These are phyloP conservation scores for Plasmodium gaboni DNA, from an alignment of 169 alveolate species.

Conservation along the genomic window DNA sequence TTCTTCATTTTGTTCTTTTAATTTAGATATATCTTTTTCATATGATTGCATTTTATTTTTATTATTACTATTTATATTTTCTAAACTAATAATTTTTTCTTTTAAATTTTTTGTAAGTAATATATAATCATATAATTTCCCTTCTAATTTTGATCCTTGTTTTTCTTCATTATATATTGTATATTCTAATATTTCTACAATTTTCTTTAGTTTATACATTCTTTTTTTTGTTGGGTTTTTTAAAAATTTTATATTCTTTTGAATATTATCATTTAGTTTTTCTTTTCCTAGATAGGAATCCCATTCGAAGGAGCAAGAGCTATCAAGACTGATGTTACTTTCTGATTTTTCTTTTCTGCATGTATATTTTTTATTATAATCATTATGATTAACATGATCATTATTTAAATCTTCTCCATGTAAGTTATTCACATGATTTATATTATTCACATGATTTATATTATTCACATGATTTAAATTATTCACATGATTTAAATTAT, in stretches of 20 bases:
- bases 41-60: slow-evolving; percentile 49
- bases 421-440: too few relatives aligned
- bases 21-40: slow-evolving; percentile 66
- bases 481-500: too few relatives aligned
- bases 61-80: slow-evolving; percentile 26
- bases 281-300: slow-evolving; percentile 12
- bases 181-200: slow-evolving; percentile 66
- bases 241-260: slow-evolving; percentile 43
- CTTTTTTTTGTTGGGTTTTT: slow-evolving; percentile 74
- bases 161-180: slow-evolving; percentile 75
- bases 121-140: slow-evolving; percentile 46
- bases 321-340: slow-evolving; percentile 52
- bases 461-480: too few relatives aligned
- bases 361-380: background rate
- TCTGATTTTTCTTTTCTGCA: background rate
- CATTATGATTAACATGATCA: background rate
- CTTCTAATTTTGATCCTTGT: slow-evolving; percentile 54
- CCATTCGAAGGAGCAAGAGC: slow-evolving; percentile 46
- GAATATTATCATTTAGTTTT: background rate
- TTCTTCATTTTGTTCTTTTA: slow-evolving; percentile 75
- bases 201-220: slow-evolving; percentile 71
- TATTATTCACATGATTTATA: too few relatives aligned
- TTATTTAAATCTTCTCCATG: background rate
- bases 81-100: slow-evolving; percentile 32
- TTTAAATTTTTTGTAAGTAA: slow-evolving; percentile 27